Base-by-base conservation (phyloP, 768 basidiomycete species). In the Pulveroboletus ravenelii region DNA sequence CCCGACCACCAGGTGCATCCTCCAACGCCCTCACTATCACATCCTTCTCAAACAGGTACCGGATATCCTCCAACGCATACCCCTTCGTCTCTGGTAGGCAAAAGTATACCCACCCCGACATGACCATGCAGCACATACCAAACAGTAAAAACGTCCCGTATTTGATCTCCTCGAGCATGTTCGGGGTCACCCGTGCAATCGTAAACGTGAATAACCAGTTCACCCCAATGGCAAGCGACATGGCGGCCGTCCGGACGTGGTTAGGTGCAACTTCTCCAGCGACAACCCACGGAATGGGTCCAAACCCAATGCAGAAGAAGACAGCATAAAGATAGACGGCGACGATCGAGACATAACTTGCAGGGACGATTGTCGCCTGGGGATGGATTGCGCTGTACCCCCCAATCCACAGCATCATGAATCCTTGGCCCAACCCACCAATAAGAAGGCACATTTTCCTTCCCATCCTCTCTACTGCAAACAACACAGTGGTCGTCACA, bases 381-480 rank as follows among this genome's bases (percentile, higher is more conserved):
- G 67, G 62, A 50, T 73, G 72, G 8, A 67, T 38, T 23, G 59
- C 70, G 18, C 53, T 53, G 51, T 70, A 73, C 30, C 66, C 68
- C 8, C 61, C 70, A 32, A 72, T 66, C 67, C 67, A 74, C n/a
- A 74, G 52, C 72, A 74, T 74, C 61, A 52, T 55, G 17, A 44
- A 31, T 13, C 72, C 72, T 54, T 80, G 80, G 7, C 77, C 76
- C 6, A 78, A 49, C 18, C 76, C 76, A 10, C 78, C 77, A 37
- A 75, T 64, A 38, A 81, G 66, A 15, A 81, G 65, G 48, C 74
- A 78, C 40, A 57, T 65, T 54, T 80, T 81, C 44, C 78, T 71
- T 4, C 80, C 80, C 34, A 75, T 47, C 31, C 65, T 54, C 53
- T 81, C 79, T 5, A 80, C 71, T n/a, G 73, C 77, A 48, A 79